Evolutionary conservation across 164 flowering plant genomes (phyloP), one percentile per base, ranked within the genome.

Genomic region (Vitis labrusca): DNA sequence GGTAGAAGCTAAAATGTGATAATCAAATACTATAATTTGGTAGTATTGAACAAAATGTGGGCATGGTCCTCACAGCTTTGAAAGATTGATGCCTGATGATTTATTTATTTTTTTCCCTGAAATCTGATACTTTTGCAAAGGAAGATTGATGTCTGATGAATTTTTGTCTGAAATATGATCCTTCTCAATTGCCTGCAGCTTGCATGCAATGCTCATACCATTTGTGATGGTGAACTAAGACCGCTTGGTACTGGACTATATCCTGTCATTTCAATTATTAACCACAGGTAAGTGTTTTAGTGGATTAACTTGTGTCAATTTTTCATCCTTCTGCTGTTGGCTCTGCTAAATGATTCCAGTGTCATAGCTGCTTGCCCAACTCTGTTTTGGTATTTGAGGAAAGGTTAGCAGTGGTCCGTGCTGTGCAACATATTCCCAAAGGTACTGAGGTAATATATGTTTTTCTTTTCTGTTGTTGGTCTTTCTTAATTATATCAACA

Each of bases 121-220:
- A 23, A 23, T 47, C 48, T 71, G 56, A 64, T 59, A 2, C 32
- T 17, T 72, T 32, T 32, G 6, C 44, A 0, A 32, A 32, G 44
- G 30, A 23, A 37, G 19, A 55, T 32, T 54, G 59, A 53, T 37
- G 19, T 44, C 29, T 48, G 53, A 56, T 71, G 68, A 49, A n/a
- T 60, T 29, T 47, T 59, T 16, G 47, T 27, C 50, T 61, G 65
- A 19, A 30, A 27, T 47, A 50, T 57, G 50, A 63, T 66, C 19
- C 17, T 54, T 37, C 57, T 17, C 19, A 13, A 59, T 68, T 10
- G 49, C 32, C 9, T 81, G 84, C 91, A 96, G 99, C 84, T 96
- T 67, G 87, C 98, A 27, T 93, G 98, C 84, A 96, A 96, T 85
- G 99, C 97, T 52, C 99, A 96, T 83, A 89, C 93, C 68, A 92